A percentile compares a stretch with the other conserved stretches of the same genome.
These are phyloP conservation scores for Melampsora larici-populina DNA, from an alignment of 1,284 basidiomycete species.

Conservation along the genomic window DNA sequence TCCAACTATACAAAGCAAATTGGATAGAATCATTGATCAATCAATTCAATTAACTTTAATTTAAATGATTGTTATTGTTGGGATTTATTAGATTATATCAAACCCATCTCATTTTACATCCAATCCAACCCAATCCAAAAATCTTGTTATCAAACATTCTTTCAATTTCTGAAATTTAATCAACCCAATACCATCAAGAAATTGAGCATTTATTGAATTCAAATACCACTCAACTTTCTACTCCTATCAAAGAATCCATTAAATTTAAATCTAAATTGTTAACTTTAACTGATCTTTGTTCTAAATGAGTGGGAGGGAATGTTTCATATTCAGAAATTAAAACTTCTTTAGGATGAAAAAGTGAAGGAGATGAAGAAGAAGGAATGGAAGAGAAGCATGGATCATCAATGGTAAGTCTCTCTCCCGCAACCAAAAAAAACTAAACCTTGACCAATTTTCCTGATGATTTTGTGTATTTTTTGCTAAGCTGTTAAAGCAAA, in stretches of 20 bases:
- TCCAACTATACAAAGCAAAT: too few species aligned
- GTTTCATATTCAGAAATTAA: conserved; percentile 36
- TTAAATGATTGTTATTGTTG: conserved; percentile 36
- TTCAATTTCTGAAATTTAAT: conserved; percentile 19
- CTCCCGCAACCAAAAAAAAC: neutral
- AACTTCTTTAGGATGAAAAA: conserved; percentile 14
- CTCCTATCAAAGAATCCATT: neutral
- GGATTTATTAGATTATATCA: conserved; percentile 34
- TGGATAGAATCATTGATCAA: conserved; percentile 12
- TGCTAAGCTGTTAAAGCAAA: conserved; percentile 28
- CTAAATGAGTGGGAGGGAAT: conserved; percentile 26
- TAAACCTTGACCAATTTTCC: neutral
- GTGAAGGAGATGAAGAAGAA: conserved; percentile 31
- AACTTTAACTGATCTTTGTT: conserved; percentile 36
- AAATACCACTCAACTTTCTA: conserved; percentile 17
- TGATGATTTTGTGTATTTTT: neutral
- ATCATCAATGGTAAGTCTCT: conserved; percentile 41
- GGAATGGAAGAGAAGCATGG: conserved; percentile 44
- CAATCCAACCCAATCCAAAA: conserved; percentile 22
- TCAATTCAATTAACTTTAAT: conserved; percentile 20
- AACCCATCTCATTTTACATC: conserved; percentile 21
- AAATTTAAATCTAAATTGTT: conserved; percentile 36
- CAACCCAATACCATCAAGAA: conserved; percentile 16
- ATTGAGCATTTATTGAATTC: conserved; percentile 24
- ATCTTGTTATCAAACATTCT: conserved; percentile 1